These are phyloP conservation scores for Xylaria hypoxylon DNA, from an alignment of 2,329 filamentous ascomycete species.

Conservation along the genomic window DNA sequence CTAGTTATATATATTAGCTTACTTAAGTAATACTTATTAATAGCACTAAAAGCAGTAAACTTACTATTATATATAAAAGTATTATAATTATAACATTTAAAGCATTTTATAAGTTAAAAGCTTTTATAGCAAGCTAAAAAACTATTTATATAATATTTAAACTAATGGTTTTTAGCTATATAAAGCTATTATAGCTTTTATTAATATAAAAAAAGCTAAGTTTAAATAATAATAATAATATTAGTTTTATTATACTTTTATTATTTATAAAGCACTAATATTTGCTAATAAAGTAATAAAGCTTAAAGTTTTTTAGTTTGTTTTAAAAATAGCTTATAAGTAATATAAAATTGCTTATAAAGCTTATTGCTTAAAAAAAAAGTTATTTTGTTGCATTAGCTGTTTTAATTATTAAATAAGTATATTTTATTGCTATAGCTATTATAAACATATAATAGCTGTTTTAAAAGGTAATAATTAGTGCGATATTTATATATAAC, in stretches of 20 bases:
- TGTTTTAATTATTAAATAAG: neutral
- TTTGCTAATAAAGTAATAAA: neutral
- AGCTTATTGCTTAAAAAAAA: neutral
- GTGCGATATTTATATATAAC: neutral
- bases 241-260: neutral
- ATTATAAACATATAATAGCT: neutral
- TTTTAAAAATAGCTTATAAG: conserved; percentile 7
- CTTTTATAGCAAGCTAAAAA: conserved; percentile 17
- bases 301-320: neutral
- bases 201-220: conserved; percentile 3
- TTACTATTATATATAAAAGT: conserved; percentile 12
- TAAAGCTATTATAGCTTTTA: no score
- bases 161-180: conserved; percentile 18
- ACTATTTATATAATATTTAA: conserved; percentile 14
- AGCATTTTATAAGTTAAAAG: conserved; percentile 2
- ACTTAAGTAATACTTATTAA: conserved; percentile 19
- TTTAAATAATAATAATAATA: neutral
- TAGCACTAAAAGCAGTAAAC: neutral
- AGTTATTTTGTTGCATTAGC: neutral
- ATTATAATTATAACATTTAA: conserved; percentile 18
- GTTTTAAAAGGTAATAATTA: neutral
- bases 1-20: conserved; percentile 8
- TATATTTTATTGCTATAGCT: neutral
- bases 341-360: conserved; percentile 1
- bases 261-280: neutral